Base-by-base conservation (phyloP, 192 early-diverging fungal genomes). In the Mycoemilia scoparia region DNA sequence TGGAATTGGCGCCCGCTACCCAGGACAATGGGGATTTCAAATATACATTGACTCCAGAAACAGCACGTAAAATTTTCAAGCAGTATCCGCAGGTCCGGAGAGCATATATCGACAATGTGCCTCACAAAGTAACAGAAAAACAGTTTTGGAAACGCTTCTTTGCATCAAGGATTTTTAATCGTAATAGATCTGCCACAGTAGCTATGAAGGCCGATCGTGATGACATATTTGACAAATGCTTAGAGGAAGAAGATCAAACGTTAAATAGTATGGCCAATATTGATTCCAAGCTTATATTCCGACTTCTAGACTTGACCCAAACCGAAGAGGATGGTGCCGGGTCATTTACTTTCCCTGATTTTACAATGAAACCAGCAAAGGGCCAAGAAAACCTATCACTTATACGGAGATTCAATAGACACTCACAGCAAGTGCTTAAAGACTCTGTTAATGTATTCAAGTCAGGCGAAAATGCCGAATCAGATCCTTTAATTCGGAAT, bases 121-220 rank as follows among this genome's bases (percentile, higher is more conserved):
- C 87, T 3, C 72, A 79, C 38, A 73, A 73, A 31, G 39, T 83
- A 29, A 26, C 31, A 21, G 82, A 83, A 39, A 64, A 76, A 24
- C 60, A 75, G 24, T 96, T 96, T 49, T 89, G 89, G 84, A 87
- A 73, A 23, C 58, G 79, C 26, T 96, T 80, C 46, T 63, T 86
- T 7, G 61, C 68, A 14, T 87, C 81, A 7, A 70, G 81, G 47
- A 79, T 83, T 38, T 91, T 90, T 41, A 82, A 93, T 46, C 56
- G 81, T n/a, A 74, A 73, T 24, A 60, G 78, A 12, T 59, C 76
- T 21, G 70, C 59, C 20, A 46, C 43, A 29, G n/a, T n/a, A 50
- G 53, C 7, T 45, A 64, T 21, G 54, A 50, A 18, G 44, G 49
- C 34, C 33, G 60, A 32, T 47, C 39, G 49, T 2, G 59, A 96